These are phyloP conservation scores for Pleurostoma richardsiae DNA, from an alignment of 2,329 filamentous ascomycete genomes.

Conservation along the genomic window DNA sequence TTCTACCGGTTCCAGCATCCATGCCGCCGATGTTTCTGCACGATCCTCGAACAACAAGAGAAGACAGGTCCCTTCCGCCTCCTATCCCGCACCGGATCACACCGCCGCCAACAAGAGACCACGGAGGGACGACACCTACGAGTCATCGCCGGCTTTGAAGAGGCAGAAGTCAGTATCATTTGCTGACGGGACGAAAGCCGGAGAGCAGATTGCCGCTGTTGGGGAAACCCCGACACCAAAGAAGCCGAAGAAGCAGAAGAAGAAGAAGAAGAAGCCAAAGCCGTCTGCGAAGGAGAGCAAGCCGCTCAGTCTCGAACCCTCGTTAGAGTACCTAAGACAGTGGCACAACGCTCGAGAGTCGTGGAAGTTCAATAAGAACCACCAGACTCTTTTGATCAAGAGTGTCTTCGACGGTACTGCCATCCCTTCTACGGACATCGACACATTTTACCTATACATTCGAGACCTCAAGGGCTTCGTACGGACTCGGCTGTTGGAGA, in stretches of 20 bases:
- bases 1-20: not conserved
- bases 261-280: constrained; percentile 25
- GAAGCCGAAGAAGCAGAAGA: constrained; percentile 26
- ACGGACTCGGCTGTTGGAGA: constrained; percentile 62
- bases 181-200: constrained; percentile 32
- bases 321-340: constrained; percentile 70
- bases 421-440: constrained; percentile 65
- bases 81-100: constrained; percentile 11
- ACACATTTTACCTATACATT: constrained; percentile 71
- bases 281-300: constrained; percentile 16
- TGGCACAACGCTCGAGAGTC: constrained; percentile 64
- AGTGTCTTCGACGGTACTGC: constrained; percentile 69
- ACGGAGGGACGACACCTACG: constrained; percentile 15
- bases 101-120: constrained; percentile 25
- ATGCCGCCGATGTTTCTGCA: constrained; percentile 9
- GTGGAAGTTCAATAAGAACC: constrained; percentile 98
- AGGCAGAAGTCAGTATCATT: constrained; percentile 46
- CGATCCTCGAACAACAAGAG: constrained; percentile 33
- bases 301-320: constrained; percentile 45
- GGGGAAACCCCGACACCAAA: constrained; percentile 12
- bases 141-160: constrained; percentile 14
- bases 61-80: constrained; percentile 40
- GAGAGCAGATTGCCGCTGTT: constrained; percentile 12
- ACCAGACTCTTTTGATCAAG: constrained; percentile 80
- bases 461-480: constrained; percentile 71